Conservation (phyloP, 768 basidiomycete species). For the Boletellus ananiceps region DNA sequence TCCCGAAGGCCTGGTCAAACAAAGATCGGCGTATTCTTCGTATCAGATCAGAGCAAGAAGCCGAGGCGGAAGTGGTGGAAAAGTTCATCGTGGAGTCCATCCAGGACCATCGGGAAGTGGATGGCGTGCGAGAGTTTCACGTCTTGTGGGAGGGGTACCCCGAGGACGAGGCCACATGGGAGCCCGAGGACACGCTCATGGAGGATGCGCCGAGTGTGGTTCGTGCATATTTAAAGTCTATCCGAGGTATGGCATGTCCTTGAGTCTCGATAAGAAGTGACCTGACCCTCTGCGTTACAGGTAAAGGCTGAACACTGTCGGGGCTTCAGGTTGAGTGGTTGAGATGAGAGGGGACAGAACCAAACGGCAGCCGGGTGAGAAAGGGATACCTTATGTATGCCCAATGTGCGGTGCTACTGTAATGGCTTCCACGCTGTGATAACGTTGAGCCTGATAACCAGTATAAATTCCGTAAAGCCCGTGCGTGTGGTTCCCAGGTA, state of each 20-base stretch:
- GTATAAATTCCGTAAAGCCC: too few relatives aligned
- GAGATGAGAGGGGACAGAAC: neutral
- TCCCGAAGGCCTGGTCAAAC: conserved; percentile 57
- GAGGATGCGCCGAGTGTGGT: conserved; percentile 48
- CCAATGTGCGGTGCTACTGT: conserved; percentile 1
- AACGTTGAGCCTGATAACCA: conserved; percentile 2
- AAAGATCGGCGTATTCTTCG: conserved; percentile 39
- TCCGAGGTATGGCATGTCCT: conserved; percentile 7
- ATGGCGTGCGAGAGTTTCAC: conserved; percentile 39
- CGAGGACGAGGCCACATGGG: conserved; percentile 53
- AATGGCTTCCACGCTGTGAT: conserved; percentile 5
- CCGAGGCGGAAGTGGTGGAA: conserved; percentile 34
- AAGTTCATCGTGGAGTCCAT: conserved; percentile 41
- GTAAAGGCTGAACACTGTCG: neutral
- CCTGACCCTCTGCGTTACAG: conserved; percentile 3
- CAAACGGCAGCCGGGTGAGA: conserved; percentile 5
- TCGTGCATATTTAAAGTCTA: conserved; percentile 34
- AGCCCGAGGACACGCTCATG: conserved; percentile 41
- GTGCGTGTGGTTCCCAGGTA: neutral
- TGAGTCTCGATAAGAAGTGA: neutral
- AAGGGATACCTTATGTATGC: conserved; percentile 10
- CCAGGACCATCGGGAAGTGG: conserved; percentile 32
- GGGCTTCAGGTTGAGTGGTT: neutral
- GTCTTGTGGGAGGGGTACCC: conserved; percentile 57
- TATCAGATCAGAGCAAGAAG: conserved; percentile 35